Evolutionary conservation across 202 grass and related monocot species (phyloP).

Genomic region (Digitaria exilis): DNA sequence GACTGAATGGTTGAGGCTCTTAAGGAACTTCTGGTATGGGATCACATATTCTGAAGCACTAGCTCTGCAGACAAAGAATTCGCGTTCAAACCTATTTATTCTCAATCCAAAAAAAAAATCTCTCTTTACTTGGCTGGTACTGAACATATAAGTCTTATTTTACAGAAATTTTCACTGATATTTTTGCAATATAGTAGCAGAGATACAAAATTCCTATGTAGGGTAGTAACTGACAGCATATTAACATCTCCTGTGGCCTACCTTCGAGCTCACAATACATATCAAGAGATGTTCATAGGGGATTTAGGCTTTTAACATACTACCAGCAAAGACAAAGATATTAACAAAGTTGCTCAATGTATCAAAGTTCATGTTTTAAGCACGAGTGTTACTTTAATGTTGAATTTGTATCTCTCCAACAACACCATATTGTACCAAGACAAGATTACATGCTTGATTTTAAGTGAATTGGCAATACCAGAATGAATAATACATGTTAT

Average conservation of each 20-base stretch:
- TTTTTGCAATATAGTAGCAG: not conserved
- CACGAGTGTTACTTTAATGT: not conserved
- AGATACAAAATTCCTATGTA: not conserved
- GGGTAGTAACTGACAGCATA: not conserved
- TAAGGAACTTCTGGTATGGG: constrained; percentile 78
- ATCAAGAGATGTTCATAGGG: not conserved
- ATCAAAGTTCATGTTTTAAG: not conserved
- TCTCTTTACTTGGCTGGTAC: not conserved
- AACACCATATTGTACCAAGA: not conserved
- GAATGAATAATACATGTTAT: constrained; percentile 22
- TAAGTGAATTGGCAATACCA: not conserved
- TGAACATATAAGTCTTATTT: not conserved
- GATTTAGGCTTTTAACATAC: not conserved
- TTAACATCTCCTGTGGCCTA: not conserved
- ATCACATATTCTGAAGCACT: constrained; percentile 76
- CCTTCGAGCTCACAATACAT: not conserved
- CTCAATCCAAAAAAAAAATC: not conserved
- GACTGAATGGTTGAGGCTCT: constrained; percentile 56
- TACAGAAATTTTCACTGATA: not conserved
- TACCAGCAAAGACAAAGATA: not conserved
- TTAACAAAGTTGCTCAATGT: not conserved
- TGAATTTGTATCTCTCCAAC: not conserved
- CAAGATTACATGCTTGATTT: not conserved
- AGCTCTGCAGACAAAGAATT: constrained; percentile 50
- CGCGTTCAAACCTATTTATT: constrained; percentile 3